Evolutionary conservation across 2,329 filamentous ascomycete species (phyloP), one percentile per base, ranked within the genome.

Genomic region (Thielaviopsis punctulata): DNA sequence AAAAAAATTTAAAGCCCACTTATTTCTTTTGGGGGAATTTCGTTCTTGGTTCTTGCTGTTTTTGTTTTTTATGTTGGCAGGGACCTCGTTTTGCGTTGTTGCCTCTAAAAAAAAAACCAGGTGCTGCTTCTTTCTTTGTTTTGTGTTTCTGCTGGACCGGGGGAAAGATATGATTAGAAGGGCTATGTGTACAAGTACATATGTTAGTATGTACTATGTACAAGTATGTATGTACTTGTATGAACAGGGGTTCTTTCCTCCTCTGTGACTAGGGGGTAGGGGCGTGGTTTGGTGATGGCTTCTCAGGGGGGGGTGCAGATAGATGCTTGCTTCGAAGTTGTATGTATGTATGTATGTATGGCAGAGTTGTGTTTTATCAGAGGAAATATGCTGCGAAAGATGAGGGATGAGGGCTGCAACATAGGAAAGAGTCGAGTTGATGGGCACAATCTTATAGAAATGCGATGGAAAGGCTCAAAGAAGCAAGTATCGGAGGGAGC

Each of bases 91-190:
- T 33, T 33, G 27, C 4, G 9, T 33, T 33, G n/a, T 15, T 36
- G 30, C 30, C 30, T 15, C 30, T 59, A 63, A 60, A 62, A 60
- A 59, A 53, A 57, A 57, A 59, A 59, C 59, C 57, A 60, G n/a
- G n/a, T 36, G 9, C 13, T 36, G 23, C 23, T 45, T 15, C n/a
- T 36, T 4, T 12, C 30, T 27, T 33, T 12, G 4, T 36, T 36
- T 33, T 33, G 27, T 33, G 27, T 33, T 36, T 15, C 30, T 36
- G 13, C 30, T 36, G 15, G 23, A 25, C 47, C 36, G 47, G 47
- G 27, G 41, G 33, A 27, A 19, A 49, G 41, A 51, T 51, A 45
- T 39, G 49, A 43, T 18, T 25, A 43, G 19, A 22, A 19, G 19
- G 27, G 41, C 24, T 15, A 33, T 30, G 49, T 33, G 44, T n/a